Conservation (phyloP, 768 basidiomycete genomes). For the Russula virescens region DNA sequence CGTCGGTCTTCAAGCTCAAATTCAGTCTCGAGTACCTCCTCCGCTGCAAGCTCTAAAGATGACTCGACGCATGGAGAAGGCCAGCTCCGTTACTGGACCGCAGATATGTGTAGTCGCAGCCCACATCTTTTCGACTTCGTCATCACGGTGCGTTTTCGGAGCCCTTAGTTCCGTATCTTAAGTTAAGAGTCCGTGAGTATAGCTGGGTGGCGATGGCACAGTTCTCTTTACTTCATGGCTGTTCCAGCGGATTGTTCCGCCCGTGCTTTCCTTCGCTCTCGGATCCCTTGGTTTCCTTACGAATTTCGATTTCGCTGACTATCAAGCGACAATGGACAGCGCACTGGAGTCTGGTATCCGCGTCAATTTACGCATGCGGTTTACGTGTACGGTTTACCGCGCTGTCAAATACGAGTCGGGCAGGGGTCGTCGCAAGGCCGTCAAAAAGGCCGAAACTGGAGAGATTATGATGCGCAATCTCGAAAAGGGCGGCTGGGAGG, state of each 20-base stretch:
- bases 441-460: conserved; percentile 90
- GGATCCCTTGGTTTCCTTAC: conserved; percentile 97
- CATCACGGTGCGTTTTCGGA: conserved; percentile 64
- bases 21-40: conserved; percentile 53
- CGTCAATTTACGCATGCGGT: conserved; percentile 97
- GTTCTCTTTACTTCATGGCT: conserved; percentile 99
- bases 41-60: conserved; percentile 39
- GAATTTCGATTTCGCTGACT: conserved; percentile 89
- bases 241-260: conserved; percentile 98
- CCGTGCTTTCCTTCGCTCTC: conserved; percentile 93
- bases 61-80: conserved; percentile 60
- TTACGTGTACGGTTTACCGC: conserved; percentile 97
- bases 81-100: conserved; percentile 96
- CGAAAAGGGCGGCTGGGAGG: conserved; percentile 92
- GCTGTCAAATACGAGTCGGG: conserved; percentile 69
- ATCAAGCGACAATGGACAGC: conserved; percentile 79
- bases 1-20: conserved; percentile 66
- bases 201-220: conserved; percentile 98
- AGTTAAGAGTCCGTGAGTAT: conserved; percentile 1
- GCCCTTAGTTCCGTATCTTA: background rate
- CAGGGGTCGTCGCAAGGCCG: conserved; percentile 60
- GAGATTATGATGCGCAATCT: conserved; percentile 96
- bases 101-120: conserved; percentile 86
- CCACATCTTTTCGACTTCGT: conserved; percentile 98
- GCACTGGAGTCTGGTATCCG: conserved; percentile 90